Evolutionary conservation across 345 rosid species (phyloP), one percentile per base, ranked within the genome.

Genomic region (Eucalyptus regnans): DNA sequence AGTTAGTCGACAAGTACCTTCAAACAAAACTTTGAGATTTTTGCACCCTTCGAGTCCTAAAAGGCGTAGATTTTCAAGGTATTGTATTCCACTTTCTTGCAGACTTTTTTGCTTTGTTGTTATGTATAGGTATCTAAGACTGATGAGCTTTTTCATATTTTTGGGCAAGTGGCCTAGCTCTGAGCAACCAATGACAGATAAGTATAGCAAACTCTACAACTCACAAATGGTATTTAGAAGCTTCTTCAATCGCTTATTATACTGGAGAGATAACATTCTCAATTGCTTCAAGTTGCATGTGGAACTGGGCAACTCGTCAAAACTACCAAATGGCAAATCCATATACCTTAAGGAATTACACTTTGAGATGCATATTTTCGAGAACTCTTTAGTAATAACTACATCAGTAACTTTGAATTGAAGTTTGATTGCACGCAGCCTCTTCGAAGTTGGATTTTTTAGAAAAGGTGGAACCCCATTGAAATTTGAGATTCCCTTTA

Each of bases 261-360:
- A 2, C 0, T 17, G 7, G 44, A 68, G 80, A 68, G 20, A 8
- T 33, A 68, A 68, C 20, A 8, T 8, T 68, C 81, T 68, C 81
- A 68, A 68, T 31, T 33, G 44, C 81, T 68, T 68, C 44, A 33
- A 68, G 25, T 16, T 68, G 44, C 80, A 17, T 15, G 33, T 68
- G 44, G 44, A 68, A 4, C 25, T 0, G 81, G 81, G 81, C 12
- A 33, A 0, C 44, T 68, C 12, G 0, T 33, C 44, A 33, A 68
- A 68, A 33, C 12, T 7, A 68, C 81, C 46, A 17, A 8, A 1
- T 17, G 44, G 3, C 22, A 68, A 68, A 68, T 68, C 44, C 0
- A 68, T 0, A n/a, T n/a, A n/a, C n/a, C n/a, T 3, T 68, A 68
- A 17, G 0, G 7, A 9, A 8, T 33, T 33, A 1, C 80, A 68